Evolutionary conservation across 352 stramenopile species (phyloP).

Genomic region (Pythium aphanidermatum): DNA sequence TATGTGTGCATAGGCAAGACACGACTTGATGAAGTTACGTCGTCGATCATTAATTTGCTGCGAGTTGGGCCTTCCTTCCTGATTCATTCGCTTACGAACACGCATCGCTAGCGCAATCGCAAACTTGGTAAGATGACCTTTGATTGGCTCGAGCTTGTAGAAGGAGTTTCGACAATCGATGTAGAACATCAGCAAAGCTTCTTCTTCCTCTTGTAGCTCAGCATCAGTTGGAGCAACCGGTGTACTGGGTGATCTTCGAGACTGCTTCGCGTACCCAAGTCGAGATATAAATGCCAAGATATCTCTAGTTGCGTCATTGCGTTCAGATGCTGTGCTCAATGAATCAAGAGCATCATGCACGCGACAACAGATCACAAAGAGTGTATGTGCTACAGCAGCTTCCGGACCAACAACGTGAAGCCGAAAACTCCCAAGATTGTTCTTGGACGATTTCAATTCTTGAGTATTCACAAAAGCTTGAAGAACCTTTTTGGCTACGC

Average conservation of each 20-base stretch:
- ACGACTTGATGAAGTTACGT: conserved; percentile 84
- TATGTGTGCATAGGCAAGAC: conserved; percentile 86
- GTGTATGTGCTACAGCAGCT: conserved; percentile 75
- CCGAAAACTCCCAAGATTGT: conserved; percentile 30
- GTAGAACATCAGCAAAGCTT: conserved; percentile 82
- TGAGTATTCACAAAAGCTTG: conserved; percentile 52
- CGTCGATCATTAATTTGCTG: conserved; percentile 25
- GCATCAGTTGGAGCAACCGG: conserved; percentile 1
- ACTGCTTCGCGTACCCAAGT: conserved; percentile 31
- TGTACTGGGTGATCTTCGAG: background rate
- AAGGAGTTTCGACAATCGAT: conserved; percentile 84
- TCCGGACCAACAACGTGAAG: conserved; percentile 65
- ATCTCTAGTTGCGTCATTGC: conserved; percentile 45
- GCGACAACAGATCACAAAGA: conserved; percentile 81
- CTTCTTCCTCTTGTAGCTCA: conserved; percentile 53
- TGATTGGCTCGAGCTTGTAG: conserved; percentile 82
- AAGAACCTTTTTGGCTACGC: conserved; percentile 81
- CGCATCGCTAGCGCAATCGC: conserved; percentile 63
- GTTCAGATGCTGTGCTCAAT: conserved; percentile 57
- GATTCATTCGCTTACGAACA: conserved; percentile 28
- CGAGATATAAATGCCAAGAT: conserved; percentile 79
- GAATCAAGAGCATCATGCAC: conserved; percentile 82
- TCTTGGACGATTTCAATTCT: conserved; percentile 4
- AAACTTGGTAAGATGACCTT: conserved; percentile 43
- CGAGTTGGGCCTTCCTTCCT: conserved; percentile 8